These are phyloP conservation scores for Sclerotiophoma versabilis DNA, from an alignment of 2,329 filamentous ascomycete species.

Conservation along the genomic window DNA sequence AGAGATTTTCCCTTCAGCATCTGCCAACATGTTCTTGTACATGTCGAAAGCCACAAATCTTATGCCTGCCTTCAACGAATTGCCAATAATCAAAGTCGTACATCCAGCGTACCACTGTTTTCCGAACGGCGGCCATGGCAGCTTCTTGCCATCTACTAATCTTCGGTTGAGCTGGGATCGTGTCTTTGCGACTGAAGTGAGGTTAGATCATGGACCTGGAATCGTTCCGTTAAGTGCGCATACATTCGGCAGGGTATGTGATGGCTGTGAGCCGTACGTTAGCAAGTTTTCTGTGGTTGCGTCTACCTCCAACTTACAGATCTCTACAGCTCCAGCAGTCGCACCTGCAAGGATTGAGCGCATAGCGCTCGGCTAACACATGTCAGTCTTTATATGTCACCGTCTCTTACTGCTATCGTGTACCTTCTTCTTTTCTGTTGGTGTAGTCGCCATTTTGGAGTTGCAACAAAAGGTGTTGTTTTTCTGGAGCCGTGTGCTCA, in stretches of 20 bases:
- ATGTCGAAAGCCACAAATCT: conserved; percentile 96
- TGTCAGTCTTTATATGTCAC: not conserved
- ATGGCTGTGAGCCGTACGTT: conserved; percentile 65
- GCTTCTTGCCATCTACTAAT: conserved; percentile 80
- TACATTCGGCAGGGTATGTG: conserved; percentile 94
- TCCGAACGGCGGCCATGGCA: conserved; percentile 94
- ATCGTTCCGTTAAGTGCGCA: conserved; percentile 29
- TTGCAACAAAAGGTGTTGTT: not conserved
- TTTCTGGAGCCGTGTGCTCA: conserved; percentile 8
- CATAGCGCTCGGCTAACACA: conserved; percentile 72
- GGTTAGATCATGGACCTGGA: conserved; percentile 20
- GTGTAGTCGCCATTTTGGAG: conserved; percentile 34
- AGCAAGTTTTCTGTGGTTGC: conserved; percentile 15
- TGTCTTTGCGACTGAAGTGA: conserved; percentile 81
- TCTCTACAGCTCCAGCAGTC: conserved; percentile 93
- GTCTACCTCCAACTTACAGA: conserved; percentile 62
- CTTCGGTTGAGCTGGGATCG: conserved; percentile 89
- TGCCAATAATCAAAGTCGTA: conserved; percentile 95
- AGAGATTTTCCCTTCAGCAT: conserved; percentile 85
- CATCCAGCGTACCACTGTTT: conserved; percentile 97
- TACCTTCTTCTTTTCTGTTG: conserved; percentile 47
- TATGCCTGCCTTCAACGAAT: conserved; percentile 96
- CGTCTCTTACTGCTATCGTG: not conserved
- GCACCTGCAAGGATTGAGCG: conserved; percentile 92
- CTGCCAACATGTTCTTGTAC: conserved; percentile 83